Evolutionary conservation across 78 protist species (phyloP), one percentile per base, ranked within the genome.

Genomic region (Mastigamoeba balamuthi): DNA sequence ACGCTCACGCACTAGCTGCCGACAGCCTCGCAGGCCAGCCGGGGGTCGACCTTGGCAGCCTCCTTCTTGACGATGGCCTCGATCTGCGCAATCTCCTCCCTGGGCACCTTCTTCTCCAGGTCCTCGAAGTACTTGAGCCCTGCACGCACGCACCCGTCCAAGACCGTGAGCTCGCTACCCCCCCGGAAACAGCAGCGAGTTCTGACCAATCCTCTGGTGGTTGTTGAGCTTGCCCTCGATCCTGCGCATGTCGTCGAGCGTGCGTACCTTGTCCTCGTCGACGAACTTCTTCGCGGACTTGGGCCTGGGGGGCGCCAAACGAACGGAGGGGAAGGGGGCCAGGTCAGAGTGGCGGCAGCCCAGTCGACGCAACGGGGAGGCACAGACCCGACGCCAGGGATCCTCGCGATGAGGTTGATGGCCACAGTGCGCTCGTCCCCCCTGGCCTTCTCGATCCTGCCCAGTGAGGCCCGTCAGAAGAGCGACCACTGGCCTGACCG

Each of bases 371-470:
- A 17, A 17, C 17, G 58, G 58, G 17, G 17, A 48, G 17, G 29
- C 27, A 29, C 67, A 5, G 44, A 76, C 81, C 86, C 86, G 66
- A 82, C 71, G 71, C 86, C 86, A 28, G 80, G 64, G 4, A 82
- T 53, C n/a, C 48, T 75, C 23, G 75, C 42, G 4, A 82, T 58
- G 9, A 48, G 35, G 39, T 76, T 76, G 4, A 82, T 37, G 2
- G 76, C 78, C 5, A 77, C 9, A 0, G 28, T n/a, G 37, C 53
- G 69, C 4, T 66, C 66, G 38, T 77, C 65, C 1, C 28, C 1
- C 48, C 70, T 37, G 10, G 29, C 17, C 33, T 77, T 41, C 28
- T 38, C 25, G 27, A 81, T 35, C 43, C 41, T 37, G 30, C 58
- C 17, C 58, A 48, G 58, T n/a, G n/a, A n/a, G n/a, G n/a, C n/a